Evolutionary conservation across 352 stramenopile species (phyloP).

Genomic region (Globisporangium iwayamae): DNA sequence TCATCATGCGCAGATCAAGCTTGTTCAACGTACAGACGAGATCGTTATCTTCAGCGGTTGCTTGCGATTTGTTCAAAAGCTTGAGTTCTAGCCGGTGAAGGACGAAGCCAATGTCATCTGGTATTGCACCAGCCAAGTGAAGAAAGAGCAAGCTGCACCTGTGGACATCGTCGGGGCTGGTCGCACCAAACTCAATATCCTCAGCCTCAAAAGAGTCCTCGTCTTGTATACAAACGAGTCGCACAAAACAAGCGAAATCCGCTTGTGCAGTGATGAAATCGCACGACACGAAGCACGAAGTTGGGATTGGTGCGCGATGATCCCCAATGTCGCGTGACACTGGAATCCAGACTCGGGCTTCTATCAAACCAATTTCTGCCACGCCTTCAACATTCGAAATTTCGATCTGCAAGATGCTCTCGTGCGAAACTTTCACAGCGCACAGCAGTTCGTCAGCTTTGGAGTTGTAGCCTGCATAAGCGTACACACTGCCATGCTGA

Average conservation of each 20-base stretch:
- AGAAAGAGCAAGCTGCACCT: slow-evolving; percentile 9
- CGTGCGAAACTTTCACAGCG: slow-evolving; percentile 15
- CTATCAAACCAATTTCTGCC: slow-evolving; percentile 20
- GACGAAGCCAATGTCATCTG: slow-evolving; percentile 6
- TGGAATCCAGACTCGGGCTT: slow-evolving; percentile 27
- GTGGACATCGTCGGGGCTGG: neutral
- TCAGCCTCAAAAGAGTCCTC: neutral
- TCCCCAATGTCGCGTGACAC: slow-evolving; percentile 16
- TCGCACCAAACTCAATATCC: neutral
- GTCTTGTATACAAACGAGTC: neutral
- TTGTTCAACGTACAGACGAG: neutral
- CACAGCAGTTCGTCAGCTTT: slow-evolving; percentile 20
- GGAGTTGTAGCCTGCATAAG: slow-evolving; percentile 19
- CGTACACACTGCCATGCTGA: slow-evolving; percentile 30
- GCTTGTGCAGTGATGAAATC: neutral
- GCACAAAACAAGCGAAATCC: neutral
- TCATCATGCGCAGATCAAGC: slow-evolving; percentile 3
- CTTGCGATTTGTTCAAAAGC: neutral
- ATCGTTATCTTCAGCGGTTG: neutral
- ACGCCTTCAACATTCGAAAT: slow-evolving; percentile 9
- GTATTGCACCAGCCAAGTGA: slow-evolving; percentile 10
- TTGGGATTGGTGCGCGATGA: slow-evolving; percentile 18
- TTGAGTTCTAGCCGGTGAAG: slow-evolving; percentile 13
- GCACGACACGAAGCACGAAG: slow-evolving; percentile 9
- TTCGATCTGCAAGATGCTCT: neutral